These are phyloP conservation scores for Limnanthes douglasii DNA, from an alignment of 345 rosid species.

Conservation along the genomic window DNA sequence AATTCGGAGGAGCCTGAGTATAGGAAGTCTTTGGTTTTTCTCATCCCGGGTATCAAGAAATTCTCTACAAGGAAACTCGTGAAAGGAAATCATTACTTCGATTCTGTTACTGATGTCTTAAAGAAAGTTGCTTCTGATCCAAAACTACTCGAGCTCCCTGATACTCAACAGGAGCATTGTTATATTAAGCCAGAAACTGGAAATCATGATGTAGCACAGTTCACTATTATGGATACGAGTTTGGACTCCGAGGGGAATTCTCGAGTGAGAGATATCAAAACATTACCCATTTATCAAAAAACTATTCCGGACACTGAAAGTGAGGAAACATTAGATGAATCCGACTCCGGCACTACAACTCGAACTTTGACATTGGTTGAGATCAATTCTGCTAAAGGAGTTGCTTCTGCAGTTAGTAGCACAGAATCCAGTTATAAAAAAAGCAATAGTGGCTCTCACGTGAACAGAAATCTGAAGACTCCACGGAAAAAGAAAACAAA, in stretches of 20 bases:
- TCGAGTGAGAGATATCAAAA: slow-evolving; percentile 24
- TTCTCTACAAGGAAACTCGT: slow-evolving; percentile 53
- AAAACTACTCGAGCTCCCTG: slow-evolving; percentile 29
- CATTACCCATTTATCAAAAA: slow-evolving; percentile 17
- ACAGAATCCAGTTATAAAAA: background rate
- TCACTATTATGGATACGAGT: slow-evolving; percentile 51
- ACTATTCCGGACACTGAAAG: too few species aligned
- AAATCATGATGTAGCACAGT: slow-evolving; percentile 17
- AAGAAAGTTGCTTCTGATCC: slow-evolving; percentile 57
- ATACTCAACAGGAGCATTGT: slow-evolving; percentile 11
- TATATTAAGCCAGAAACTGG: slow-evolving; percentile 9
- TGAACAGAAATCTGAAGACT: too few species aligned
- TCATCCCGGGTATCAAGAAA: slow-evolving; percentile 49
- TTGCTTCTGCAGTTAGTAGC: slow-evolving; percentile 1
- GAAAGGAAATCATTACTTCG: slow-evolving; percentile 58
- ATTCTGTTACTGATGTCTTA: slow-evolving; percentile 55
- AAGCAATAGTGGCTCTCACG: background rate
- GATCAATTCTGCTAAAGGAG: too few species aligned
- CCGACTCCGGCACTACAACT: slow-evolving; percentile 4
- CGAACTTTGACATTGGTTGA: too few species aligned
- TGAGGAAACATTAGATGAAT: slow-evolving; percentile 7
- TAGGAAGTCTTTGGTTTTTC: slow-evolving; percentile 38
- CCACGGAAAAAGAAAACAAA: too few species aligned
- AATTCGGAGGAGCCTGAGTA: slow-evolving; percentile 53
- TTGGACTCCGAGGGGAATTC: slow-evolving; percentile 18